Evolutionary conservation across 805 yeast genomes (phyloP).

Genomic region (Sugiyamaella qingdaonensis): DNA sequence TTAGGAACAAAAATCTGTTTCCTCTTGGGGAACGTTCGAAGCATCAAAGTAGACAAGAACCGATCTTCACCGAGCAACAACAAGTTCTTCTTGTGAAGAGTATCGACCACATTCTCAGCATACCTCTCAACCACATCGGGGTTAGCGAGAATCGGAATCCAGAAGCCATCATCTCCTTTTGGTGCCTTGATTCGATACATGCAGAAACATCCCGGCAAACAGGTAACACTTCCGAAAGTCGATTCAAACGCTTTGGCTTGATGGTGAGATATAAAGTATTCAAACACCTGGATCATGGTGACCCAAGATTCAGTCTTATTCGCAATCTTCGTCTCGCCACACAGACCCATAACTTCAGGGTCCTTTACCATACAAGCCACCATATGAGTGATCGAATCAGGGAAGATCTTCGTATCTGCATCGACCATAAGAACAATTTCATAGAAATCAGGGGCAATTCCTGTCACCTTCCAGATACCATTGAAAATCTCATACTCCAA

Average conservation of each 20-base stretch:
- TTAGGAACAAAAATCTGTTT: conserved; percentile 84
- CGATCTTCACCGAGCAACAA: conserved; percentile 88
- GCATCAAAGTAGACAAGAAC: conserved; percentile 79
- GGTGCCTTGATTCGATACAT: conserved; percentile 82
- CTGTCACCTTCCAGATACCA: conserved; percentile 72
- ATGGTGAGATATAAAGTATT: conserved; percentile 91
- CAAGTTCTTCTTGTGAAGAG: conserved; percentile 82
- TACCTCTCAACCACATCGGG: conserved; percentile 92
- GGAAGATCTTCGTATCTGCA: conserved; percentile 86
- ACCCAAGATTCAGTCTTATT: conserved; percentile 85
- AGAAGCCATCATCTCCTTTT: conserved; percentile 68
- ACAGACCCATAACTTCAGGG: conserved; percentile 83
- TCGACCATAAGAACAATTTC: conserved; percentile 88
- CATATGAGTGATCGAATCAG: conserved; percentile 87
- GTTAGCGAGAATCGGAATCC: conserved; percentile 93
- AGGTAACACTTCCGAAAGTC: conserved; percentile 89
- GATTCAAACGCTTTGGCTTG: conserved; percentile 92
- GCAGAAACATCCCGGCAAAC: conserved; percentile 94
- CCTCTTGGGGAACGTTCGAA: conserved; percentile 83
- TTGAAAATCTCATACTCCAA: conserved; percentile 75
- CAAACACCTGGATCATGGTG: conserved; percentile 90
- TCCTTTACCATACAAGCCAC: conserved; percentile 81
- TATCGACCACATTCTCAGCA: conserved; percentile 77
- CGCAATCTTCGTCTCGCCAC: conserved; percentile 92
- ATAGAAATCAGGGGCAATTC: conserved; percentile 74